Conservation (phyloP, 2,329 filamentous ascomycete species). For the Colletotrichum sansevieriae region DNA sequence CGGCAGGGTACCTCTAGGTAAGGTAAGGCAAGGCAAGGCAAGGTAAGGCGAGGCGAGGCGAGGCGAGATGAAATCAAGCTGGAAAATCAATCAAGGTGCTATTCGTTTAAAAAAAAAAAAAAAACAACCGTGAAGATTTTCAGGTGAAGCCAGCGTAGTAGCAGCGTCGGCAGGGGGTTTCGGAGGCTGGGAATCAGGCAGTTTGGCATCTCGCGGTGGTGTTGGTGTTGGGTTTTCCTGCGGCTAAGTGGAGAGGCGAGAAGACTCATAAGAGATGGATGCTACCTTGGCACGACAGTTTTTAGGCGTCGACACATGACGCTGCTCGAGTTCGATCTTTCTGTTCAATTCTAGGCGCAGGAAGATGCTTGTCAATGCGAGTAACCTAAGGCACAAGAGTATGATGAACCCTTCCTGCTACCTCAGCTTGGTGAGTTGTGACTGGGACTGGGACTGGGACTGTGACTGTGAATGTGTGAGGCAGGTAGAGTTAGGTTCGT, state of each 20-base stretch:
- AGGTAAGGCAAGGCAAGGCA: background rate
- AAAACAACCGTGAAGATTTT: constrained; percentile 31
- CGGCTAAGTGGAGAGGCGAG: constrained; percentile 22
- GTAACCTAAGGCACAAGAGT: background rate
- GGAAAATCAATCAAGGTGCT: constrained; percentile 5
- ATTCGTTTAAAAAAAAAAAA: no score
- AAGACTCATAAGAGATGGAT: background rate
- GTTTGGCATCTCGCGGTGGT: constrained; percentile 3
- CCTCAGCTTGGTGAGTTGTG: no score
- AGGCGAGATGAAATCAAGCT: constrained; percentile 10
- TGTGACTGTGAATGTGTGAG: background rate
- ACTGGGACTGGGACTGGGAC: no score
- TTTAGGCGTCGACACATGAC: constrained; percentile 37
- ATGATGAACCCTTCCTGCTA: no score
- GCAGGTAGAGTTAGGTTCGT: background rate
- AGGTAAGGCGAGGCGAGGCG: constrained; percentile 18
- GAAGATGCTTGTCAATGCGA: constrained; percentile 12
- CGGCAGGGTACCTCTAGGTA: no score
- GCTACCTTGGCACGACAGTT: constrained; percentile 19
- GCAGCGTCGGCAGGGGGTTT: constrained; percentile 3
- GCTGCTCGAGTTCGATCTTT: constrained; percentile 12
- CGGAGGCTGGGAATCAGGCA: constrained; percentile 28
- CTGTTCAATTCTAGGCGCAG: constrained; percentile 8
- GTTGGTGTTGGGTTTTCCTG: constrained; percentile 31
- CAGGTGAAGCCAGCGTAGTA: constrained; percentile 11